These are phyloP conservation scores for Vanderwaltozyma verrucispora DNA, from an alignment of 805 yeast species.

Conservation along the genomic window DNA sequence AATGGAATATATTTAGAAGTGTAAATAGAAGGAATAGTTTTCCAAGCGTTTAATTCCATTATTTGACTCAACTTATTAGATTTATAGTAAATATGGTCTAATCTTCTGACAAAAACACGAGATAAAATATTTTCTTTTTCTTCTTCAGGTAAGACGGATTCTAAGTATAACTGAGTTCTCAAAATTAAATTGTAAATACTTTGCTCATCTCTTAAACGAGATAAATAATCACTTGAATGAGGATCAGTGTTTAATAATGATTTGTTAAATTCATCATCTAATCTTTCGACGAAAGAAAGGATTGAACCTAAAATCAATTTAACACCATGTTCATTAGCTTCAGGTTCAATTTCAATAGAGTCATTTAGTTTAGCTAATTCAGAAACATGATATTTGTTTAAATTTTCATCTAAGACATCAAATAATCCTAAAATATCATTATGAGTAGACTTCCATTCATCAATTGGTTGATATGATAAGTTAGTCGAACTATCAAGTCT, in stretches of 20 bases:
- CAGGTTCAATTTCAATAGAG: conserved; percentile 69
- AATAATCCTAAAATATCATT: conserved; percentile 54
- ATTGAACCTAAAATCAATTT: conserved; percentile 75
- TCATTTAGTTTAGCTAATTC: conserved; percentile 65
- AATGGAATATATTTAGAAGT: conserved; percentile 22
- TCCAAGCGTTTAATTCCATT: conserved; percentile 73
- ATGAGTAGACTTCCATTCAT: conserved; percentile 68
- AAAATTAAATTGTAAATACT: conserved; percentile 64
- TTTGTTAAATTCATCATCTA: conserved; percentile 87
- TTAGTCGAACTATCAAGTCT: conserved; percentile 72
- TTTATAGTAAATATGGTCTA: conserved; percentile 90
- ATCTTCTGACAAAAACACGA: conserved; percentile 69
- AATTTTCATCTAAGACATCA: conserved; percentile 54
- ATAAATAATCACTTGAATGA: conserved; percentile 87
- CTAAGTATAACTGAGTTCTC: conserved; percentile 80
- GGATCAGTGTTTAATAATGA: conserved; percentile 87
- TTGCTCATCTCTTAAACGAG: conserved; percentile 81
- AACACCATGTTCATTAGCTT: conserved; percentile 49
- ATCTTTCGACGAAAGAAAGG: conserved; percentile 78
- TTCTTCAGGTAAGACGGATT: conserved; percentile 41
- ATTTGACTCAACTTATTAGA: conserved; percentile 61
- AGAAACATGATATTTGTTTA: conserved; percentile 49
- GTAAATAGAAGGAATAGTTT: conserved; percentile 26
- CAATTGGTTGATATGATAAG: conserved; percentile 63
- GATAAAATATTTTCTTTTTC: conserved; percentile 49